These are phyloP conservation scores for Rhodotorula toruloides DNA, from an alignment of 768 basidiomycete genomes.

Conservation along the genomic window DNA sequence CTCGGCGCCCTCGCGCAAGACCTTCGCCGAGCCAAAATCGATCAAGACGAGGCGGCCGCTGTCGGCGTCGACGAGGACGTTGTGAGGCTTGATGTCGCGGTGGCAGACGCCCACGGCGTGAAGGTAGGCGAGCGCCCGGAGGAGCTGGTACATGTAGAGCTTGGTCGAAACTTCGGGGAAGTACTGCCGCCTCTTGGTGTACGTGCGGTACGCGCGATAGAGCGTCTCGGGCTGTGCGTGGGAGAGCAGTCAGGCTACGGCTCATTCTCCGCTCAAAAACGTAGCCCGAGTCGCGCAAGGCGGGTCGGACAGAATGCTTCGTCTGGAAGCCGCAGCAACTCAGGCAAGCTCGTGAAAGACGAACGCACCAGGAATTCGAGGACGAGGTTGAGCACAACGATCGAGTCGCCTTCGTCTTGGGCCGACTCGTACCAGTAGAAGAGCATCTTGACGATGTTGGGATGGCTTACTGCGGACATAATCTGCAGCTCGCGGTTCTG, in stretches of 20 bases:
- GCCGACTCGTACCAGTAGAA: slow-evolving; percentile 74
- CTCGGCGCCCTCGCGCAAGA: slow-evolving; percentile 90
- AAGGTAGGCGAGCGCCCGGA: slow-evolving; percentile 95
- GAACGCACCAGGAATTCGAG: slow-evolving; percentile 60
- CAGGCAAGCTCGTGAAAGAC: too few species aligned
- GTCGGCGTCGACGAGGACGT: slow-evolving; percentile 88
- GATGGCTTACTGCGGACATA: slow-evolving; percentile 67
- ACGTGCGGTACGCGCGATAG: slow-evolving; percentile 93
- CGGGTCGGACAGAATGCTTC: too few species aligned
- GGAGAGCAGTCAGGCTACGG: background rate
- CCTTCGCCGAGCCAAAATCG: slow-evolving; percentile 98
- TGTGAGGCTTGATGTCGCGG: slow-evolving; percentile 99
- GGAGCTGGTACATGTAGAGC: slow-evolving; percentile 89
- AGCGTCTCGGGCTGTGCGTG: slow-evolving; percentile 73
- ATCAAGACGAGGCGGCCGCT: slow-evolving; percentile 78
- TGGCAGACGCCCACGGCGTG: slow-evolving; percentile 92
- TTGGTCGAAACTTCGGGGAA: slow-evolving; percentile 99
- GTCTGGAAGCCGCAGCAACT: too few species aligned
- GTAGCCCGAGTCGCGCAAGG: background rate
- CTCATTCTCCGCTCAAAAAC: too few species aligned
- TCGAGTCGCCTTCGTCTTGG: slow-evolving; percentile 84
- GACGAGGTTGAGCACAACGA: slow-evolving; percentile 90
- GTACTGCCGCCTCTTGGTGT: slow-evolving; percentile 94
- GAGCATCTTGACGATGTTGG: slow-evolving; percentile 86
- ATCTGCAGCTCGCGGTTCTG: slow-evolving; percentile 99